Evolutionary conservation across 495 filamentous ascomycete genomes (phyloP), one percentile per base, ranked within the genome.

Genomic region (Penicillium simplicissimum): DNA sequence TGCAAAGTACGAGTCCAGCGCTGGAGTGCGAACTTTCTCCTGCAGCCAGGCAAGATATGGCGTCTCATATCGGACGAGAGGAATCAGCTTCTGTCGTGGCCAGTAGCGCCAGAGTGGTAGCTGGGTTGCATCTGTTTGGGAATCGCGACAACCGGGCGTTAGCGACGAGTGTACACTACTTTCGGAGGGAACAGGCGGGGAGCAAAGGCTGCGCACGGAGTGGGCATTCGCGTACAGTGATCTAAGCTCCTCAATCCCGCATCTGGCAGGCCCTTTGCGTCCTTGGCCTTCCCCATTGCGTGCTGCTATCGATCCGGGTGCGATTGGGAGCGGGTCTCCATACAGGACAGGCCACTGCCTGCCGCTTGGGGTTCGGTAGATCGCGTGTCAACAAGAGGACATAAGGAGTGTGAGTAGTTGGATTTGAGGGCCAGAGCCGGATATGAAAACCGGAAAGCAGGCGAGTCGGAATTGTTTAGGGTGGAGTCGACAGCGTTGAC

Each of bases 1-100:
- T 14, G 94, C 93, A 70, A 98, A 98, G 76, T 96, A 98, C 28
- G 91, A 90, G 74, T 98, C 95, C 58, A 97, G 86, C 4, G 88
- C 78, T 2, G 92, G 91, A 13, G 90, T 88, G 67, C 91, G 87
- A 63, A 90, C 75, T 70, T 82, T 85, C 65, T 87, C 83, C 82
- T 98, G 95, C 64, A 93, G 73, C 75, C 81, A 86, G 25, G 95
- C 95, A 2, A 98, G 85, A 74, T 96, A 94, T 2, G 93, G 94
- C 1, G 95, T 98, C 78, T 98, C 95, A 89, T 88, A 94, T 73
- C 95, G 87, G 31, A 98, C 85, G 45, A 97, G 82, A 62, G 92
- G 93, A 38, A 98, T 87, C 42, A 96, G 80, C 59, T 78, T 79
- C 65, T 96, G 88, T 68, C 95, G 90, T 45, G 94, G 79, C 60